Percentiles rank a stretch among this genome's conserved stretches.
Conservation (phyloP, 345 rosid genomes). For the Gossypium turneri region DNA sequence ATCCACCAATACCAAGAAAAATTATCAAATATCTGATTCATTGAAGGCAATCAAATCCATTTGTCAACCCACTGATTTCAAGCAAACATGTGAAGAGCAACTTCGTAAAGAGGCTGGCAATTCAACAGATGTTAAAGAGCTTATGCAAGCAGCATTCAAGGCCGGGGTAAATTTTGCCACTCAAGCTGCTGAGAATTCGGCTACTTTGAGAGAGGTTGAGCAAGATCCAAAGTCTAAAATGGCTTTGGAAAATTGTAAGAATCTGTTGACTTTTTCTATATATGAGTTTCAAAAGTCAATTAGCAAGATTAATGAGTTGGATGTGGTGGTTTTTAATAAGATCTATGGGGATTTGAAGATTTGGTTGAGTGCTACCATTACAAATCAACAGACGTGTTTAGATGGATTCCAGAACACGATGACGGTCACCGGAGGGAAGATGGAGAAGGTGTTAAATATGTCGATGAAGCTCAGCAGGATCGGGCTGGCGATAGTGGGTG, state of each 20-base stretch:
- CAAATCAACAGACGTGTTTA: constrained; percentile 67
- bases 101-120: constrained; percentile 34
- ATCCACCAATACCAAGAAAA: background rate
- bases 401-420: constrained; percentile 61
- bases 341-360: constrained; percentile 39
- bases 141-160: constrained; percentile 46
- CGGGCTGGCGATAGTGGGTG: constrained; percentile 60
- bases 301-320: constrained; percentile 34
- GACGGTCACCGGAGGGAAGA: constrained; percentile 44
- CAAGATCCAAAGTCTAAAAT: constrained; percentile 46
- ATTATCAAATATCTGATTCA: constrained; percentile 29
- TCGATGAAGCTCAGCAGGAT: constrained; percentile 50
- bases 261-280: constrained; percentile 53
- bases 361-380: constrained; percentile 76
- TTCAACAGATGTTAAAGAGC: constrained; percentile 54
- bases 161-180: constrained; percentile 34
- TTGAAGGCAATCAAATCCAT: constrained; percentile 55
- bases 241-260: constrained; percentile 55
- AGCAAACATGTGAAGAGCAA: constrained; percentile 46
- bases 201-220: constrained; percentile 35
- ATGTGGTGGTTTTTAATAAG: constrained; percentile 27
- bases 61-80: constrained; percentile 62
- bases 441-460: constrained; percentile 41
- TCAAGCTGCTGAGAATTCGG: constrained; percentile 45
- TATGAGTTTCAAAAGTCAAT: constrained; percentile 47